phyloP scores from a whole-genome alignment of 2,329 filamentous ascomycete species.

The Fusarium sp. region DNA sequence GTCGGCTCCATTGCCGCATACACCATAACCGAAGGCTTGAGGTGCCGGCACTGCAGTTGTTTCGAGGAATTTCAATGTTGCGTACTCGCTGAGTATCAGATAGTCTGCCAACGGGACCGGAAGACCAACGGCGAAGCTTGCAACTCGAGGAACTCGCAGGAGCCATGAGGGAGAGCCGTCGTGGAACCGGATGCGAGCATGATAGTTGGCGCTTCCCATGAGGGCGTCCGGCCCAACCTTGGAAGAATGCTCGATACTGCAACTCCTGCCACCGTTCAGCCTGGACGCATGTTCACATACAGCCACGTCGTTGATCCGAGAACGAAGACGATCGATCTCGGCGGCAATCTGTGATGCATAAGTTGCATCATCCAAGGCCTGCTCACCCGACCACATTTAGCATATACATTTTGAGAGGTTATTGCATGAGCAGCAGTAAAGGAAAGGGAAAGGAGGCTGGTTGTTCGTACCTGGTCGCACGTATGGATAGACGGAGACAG shows the following conservation, averaged over 20 bases:
- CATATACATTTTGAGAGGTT: too few relatives aligned
- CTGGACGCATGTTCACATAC: conserved; percentile 30
- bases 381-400: too few relatives aligned
- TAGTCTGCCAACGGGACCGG: conserved; percentile 39
- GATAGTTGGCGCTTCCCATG: conserved; percentile 44
- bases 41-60: conserved; percentile 45
- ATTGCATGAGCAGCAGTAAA: too few relatives aligned
- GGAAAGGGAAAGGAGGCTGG: too few relatives aligned
- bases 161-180: conserved; percentile 43
- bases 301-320: neutral
- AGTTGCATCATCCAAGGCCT: too few relatives aligned
- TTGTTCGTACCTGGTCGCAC: too few relatives aligned
- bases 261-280: conserved; percentile 19
- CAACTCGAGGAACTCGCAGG: conserved; percentile 37
- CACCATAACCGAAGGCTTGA: conserved; percentile 40
- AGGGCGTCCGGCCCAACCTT: conserved; percentile 29
- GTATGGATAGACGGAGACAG: too few relatives aligned
- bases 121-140: conserved; percentile 19
- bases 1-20: conserved; percentile 31
- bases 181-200: conserved; percentile 44
- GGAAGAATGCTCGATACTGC: conserved; percentile 20
- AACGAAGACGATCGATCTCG: too few relatives aligned
- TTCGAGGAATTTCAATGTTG: conserved; percentile 48
- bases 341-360: too few relatives aligned
- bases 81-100: conserved; percentile 46